Conservation (phyloP, 371 early-diverging fungal species). For the Mucor velutinosus region DNA sequence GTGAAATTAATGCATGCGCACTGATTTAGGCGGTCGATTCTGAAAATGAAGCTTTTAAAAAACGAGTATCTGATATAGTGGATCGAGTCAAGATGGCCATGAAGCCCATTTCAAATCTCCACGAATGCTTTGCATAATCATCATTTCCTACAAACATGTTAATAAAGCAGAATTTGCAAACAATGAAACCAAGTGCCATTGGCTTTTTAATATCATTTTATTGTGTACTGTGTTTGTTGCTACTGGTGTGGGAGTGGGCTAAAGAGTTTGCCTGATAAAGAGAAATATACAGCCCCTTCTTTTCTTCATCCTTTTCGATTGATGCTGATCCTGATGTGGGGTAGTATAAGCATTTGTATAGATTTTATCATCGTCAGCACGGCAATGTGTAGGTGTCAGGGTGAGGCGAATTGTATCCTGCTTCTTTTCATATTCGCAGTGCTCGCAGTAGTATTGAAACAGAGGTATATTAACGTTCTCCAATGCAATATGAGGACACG, state of each 20-base stretch:
- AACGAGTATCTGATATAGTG: conserved; percentile 34
- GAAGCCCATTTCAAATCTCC: conserved; percentile 30
- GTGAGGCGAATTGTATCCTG: conserved; percentile 1
- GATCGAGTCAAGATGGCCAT: conserved; percentile 36
- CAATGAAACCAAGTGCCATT: not conserved
- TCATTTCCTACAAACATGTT: not conserved
- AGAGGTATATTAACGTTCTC: not conserved
- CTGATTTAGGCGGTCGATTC: conserved; percentile 31
- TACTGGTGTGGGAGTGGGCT: not conserved
- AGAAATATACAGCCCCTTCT: conserved; percentile 2
- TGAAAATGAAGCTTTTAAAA: conserved; percentile 35
- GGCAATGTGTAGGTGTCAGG: not conserved
- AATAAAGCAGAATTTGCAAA: not conserved
- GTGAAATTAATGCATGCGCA: not conserved
- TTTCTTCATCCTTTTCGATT: not conserved
- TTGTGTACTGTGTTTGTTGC: not conserved
- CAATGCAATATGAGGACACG: not conserved
- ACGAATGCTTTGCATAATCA: not conserved
- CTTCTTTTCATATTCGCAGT: not conserved
- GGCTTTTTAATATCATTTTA: not conserved
- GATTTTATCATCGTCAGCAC: conserved; percentile 5
- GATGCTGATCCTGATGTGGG: not conserved
- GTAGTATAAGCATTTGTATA: not conserved
- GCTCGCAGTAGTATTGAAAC: not conserved
- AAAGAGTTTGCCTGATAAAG: not conserved